Evolutionary conservation across 73 alveolate genomes (phyloP).

Genomic region (Paramecium sonneborni): DNA sequence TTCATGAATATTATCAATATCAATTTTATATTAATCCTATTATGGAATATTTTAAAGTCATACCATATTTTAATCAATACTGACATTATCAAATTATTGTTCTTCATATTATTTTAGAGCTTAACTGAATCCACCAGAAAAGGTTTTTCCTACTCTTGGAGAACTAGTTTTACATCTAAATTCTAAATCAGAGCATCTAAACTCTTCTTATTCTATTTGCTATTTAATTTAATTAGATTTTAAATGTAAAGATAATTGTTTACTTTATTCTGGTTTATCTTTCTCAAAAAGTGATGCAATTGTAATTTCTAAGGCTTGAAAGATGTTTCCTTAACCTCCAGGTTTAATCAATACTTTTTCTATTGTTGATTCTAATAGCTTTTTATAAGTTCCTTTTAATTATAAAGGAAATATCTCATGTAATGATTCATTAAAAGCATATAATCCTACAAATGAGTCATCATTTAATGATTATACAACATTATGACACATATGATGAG

Average conservation of each 20-base stretch:
- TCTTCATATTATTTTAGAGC: constrained; percentile 6
- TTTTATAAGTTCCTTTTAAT: neutral
- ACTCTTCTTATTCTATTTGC: neutral
- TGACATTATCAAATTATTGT: neutral
- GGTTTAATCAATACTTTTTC: constrained; percentile 9
- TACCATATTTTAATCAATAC: neutral
- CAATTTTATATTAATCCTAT: constrained; percentile 1
- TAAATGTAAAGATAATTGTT: neutral
- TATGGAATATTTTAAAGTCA: neutral
- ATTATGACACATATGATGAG: constrained; percentile 37
- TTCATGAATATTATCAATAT: constrained; percentile 21
- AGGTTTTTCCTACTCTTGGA: constrained; percentile 1
- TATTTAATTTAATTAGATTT: constrained; percentile 9
- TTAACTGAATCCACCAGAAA: neutral
- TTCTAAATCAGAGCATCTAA: neutral
- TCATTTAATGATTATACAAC: neutral
- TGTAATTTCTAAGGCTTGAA: constrained; percentile 1
- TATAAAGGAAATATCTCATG: constrained; percentile 16
- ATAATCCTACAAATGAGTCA: constrained; percentile 26
- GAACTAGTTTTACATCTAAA: constrained; percentile 13
- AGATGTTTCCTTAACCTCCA: constrained; percentile 49
- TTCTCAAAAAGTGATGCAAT: neutral
- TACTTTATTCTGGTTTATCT: neutral
- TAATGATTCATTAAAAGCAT: constrained; percentile 21
- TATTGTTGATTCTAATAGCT: neutral